Conservation (phyloP, 805 yeast species). For the Yarrowia sp. region DNA sequence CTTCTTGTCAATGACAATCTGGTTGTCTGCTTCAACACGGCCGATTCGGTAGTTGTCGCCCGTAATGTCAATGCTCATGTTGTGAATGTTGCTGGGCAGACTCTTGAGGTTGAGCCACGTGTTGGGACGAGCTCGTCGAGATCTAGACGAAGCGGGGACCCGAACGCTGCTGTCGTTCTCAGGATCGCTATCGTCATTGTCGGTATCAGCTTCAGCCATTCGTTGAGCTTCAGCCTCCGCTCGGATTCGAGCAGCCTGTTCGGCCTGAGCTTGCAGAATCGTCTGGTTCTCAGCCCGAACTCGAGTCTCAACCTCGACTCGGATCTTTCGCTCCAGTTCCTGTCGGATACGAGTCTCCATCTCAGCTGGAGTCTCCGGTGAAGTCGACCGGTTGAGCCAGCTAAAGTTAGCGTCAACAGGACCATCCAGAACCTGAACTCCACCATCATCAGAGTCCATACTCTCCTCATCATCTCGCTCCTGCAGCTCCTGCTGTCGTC, state of each 20-base stretch:
- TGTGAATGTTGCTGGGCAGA: not conserved
- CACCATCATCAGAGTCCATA: not conserved
- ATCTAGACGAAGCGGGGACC: not conserved
- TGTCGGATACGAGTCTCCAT: conserved; percentile 13
- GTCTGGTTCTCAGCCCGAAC: conserved; percentile 16
- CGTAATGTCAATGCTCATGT: not conserved
- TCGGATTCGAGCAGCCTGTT: conserved; percentile 15
- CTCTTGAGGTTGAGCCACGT: conserved; percentile 13
- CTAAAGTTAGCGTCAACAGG: not conserved
- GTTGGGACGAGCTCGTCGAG: not conserved
- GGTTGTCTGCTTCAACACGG: not conserved
- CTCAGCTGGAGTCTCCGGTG: conserved; percentile 1
- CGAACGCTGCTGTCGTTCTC: not conserved
- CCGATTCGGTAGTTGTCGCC: conserved; percentile 12
- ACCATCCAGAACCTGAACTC: not conserved
- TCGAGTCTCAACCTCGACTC: not conserved
- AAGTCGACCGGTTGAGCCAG: not conserved
- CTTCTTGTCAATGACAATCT: conserved; percentile 6
- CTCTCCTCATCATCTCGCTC: not conserved
- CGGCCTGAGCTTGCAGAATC: conserved; percentile 16
- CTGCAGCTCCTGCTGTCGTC: not conserved
- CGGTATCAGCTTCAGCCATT: conserved; percentile 14
- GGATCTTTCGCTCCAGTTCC: conserved; percentile 2
- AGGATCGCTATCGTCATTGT: conserved; percentile 3
- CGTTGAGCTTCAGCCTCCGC: conserved; percentile 20